Conservation (phyloP, 257 asterid genomes). For the Ilex asprella region DNA sequence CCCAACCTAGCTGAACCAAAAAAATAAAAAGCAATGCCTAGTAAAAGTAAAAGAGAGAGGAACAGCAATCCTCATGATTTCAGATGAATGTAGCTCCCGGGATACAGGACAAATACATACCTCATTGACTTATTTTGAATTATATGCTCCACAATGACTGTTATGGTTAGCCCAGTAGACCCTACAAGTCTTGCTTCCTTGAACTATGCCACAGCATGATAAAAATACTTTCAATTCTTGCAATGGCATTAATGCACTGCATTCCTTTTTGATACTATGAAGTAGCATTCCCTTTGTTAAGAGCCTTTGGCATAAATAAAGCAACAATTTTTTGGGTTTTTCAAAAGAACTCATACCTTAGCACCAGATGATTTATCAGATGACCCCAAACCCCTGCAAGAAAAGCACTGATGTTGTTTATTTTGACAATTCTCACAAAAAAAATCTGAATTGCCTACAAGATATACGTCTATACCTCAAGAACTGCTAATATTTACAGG, state of each 20-base stretch:
- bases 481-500: neutral
- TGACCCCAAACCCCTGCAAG: slow-evolving; percentile 79
- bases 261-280: neutral
- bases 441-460: slow-evolving; percentile 47
- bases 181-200: too few species aligned
- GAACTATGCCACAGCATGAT: neutral
- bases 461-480: neutral
- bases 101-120: too few species aligned
- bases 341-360: slow-evolving; percentile 42
- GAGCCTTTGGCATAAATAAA: neutral
- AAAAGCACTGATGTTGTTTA: slow-evolving; percentile 77
- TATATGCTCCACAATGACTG: too few species aligned
- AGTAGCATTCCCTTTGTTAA: neutral
- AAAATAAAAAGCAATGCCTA: too few species aligned
- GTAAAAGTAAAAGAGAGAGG: too few species aligned
- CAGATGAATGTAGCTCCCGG: too few species aligned
- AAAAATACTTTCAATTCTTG: neutral
- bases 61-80: too few species aligned
- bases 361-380: slow-evolving; percentile 74
- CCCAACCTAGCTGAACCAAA: too few species aligned
- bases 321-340: neutral
- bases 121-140: too few species aligned
- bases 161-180: too few species aligned
- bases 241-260: neutral
- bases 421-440: slow-evolving; percentile 68